phyloP scores from a whole-genome alignment of 768 basidiomycete species.

The Leucosporidium yakuticum region DNA sequence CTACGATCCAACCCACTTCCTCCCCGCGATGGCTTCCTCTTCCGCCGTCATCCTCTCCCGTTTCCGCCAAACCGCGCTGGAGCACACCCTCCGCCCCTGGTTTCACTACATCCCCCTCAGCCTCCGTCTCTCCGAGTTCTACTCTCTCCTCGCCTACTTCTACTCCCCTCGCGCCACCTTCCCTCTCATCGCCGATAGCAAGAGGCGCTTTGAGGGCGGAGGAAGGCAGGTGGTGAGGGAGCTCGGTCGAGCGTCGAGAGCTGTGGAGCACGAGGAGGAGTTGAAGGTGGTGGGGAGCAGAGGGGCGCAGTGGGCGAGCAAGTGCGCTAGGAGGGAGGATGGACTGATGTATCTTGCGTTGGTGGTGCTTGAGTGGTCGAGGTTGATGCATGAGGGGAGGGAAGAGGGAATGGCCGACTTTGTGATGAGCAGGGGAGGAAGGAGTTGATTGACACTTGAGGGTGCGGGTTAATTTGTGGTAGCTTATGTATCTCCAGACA shows the following conservation, averaged over 20 bases:
- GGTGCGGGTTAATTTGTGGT: too few relatives aligned
- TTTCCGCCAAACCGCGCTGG: conserved; percentile 1
- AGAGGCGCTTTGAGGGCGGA: too few relatives aligned
- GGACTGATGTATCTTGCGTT: conserved; percentile 3
- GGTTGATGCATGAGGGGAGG: too few relatives aligned
- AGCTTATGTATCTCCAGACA: too few relatives aligned
- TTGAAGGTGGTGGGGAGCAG: not conserved
- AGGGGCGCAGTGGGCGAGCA: conserved; percentile 8
- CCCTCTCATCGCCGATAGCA: too few relatives aligned
- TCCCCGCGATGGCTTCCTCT: not conserved
- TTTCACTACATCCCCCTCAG: conserved; percentile 19
- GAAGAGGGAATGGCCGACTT: too few relatives aligned
- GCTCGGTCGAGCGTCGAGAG: not conserved
- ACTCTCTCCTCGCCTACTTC: conserved; percentile 21
- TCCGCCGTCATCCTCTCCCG: conserved; percentile 7
- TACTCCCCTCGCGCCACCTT: not conserved
- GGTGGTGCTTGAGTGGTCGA: conserved; percentile 13
- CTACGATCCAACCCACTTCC: conserved; percentile 17
- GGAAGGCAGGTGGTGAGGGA: not conserved
- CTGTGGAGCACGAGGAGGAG: conserved; percentile 11
- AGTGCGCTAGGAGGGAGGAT: conserved; percentile 19
- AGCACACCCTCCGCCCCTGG: conserved; percentile 13
- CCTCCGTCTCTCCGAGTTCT: conserved; percentile 3
- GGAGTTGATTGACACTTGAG: too few relatives aligned
- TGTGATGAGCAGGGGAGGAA: too few relatives aligned